A percentile compares a stretch with the other conserved stretches of the same genome.
Conservation (phyloP, 2,329 filamentous ascomycete genomes). For the Arthrobotrys conoides region DNA sequence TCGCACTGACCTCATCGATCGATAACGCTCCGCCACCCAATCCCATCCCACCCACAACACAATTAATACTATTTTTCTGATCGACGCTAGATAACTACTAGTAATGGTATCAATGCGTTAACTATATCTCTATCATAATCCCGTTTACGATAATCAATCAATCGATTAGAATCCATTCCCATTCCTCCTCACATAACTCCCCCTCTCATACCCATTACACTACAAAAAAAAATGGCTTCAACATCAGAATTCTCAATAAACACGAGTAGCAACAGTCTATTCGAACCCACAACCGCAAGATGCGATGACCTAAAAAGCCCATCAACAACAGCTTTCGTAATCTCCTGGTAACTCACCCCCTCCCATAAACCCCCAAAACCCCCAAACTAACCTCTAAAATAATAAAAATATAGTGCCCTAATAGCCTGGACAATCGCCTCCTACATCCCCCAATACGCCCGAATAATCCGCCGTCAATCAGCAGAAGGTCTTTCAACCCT, state of each 20-base stretch:
- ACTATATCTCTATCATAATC: constrained; percentile 4
- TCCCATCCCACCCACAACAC: constrained; percentile 26
- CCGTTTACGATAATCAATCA: neutral
- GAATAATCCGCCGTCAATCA: constrained; percentile 50
- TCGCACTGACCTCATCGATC: constrained; percentile 30
- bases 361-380: neutral
- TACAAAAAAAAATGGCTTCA: neutral
- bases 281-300: constrained; percentile 26
- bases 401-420: constrained; percentile 16
- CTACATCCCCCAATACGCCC: constrained; percentile 56
- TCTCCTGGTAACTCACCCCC: constrained; percentile 32
- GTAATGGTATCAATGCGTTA: constrained; percentile 4
- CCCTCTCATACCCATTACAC: no score
- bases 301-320: constrained; percentile 49
- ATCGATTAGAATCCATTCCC: neutral
- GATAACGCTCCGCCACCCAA: constrained; percentile 29
- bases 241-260: constrained; percentile 15
- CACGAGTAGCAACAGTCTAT: neutral
- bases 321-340: constrained; percentile 34
- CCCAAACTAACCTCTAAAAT: neutral
- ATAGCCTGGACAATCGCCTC: constrained; percentile 51
- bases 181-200: neutral
- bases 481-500: constrained; percentile 52
- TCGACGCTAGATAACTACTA: no score
- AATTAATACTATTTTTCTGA: constrained; percentile 16